Percentiles rank a stretch among this genome's conserved stretches.
phyloP scores from a whole-genome alignment of 1,139 yeast species.

The Kodamaea sp. region DNA sequence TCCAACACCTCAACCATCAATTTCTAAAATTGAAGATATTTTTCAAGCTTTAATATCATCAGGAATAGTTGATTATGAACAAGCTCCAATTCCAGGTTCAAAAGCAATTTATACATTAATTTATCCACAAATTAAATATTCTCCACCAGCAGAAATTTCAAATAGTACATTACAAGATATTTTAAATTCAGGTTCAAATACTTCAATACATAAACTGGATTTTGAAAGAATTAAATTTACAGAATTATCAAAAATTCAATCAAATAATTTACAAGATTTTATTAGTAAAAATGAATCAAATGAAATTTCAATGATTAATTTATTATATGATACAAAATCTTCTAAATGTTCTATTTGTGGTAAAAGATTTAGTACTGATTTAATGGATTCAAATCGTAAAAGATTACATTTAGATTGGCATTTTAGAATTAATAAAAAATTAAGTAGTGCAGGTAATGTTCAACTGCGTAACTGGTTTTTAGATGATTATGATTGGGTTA shows the following conservation, averaged over 20 bases:
- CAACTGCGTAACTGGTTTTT: conserved; percentile 85
- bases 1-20: conserved; percentile 5
- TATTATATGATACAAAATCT: conserved; percentile 61
- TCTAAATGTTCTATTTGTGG: conserved; percentile 90
- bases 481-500: conserved; percentile 69
- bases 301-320: conserved; percentile 13
- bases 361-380: conserved; percentile 68
- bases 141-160: conserved; percentile 15
- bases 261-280: conserved; percentile 33
- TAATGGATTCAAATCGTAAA: conserved; percentile 50
- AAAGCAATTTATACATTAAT: conserved; percentile 35
- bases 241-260: conserved; percentile 24
- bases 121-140: conserved; percentile 34
- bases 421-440: conserved; percentile 81
- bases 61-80: conserved; percentile 40
- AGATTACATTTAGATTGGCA: conserved; percentile 91
- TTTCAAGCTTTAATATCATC: conserved; percentile 34
- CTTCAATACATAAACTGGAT: conserved; percentile 17
- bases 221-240: conserved; percentile 23
- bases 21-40: conserved; percentile 6
- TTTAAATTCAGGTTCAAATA: conserved; percentile 19
- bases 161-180: conserved; percentile 34
- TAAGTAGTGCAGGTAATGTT: conserved; percentile 36
- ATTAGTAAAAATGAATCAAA: conserved; percentile 22
- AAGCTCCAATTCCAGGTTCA: conserved; percentile 43